Evolutionary conservation across 441 rosid species (phyloP).

Genomic region (Aquilaria agallochum): DNA sequence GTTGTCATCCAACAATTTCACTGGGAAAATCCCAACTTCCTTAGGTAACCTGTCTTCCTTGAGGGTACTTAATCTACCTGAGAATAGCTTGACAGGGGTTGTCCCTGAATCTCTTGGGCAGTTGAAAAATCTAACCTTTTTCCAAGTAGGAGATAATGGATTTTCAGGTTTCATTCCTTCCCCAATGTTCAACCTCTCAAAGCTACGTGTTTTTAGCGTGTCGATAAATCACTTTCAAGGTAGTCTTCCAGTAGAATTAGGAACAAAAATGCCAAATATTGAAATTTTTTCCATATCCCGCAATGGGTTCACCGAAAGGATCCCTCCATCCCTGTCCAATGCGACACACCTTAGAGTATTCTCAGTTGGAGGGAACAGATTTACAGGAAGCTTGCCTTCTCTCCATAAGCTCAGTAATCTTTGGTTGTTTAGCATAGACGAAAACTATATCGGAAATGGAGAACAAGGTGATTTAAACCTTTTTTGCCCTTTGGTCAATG

Average conservation of each 20-base stretch:
- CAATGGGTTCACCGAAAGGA: slow-evolving; percentile 2
- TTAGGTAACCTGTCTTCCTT: too few relatives aligned
- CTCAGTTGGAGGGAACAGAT: background rate
- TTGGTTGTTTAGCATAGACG: background rate
- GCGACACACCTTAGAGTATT: slow-evolving; percentile 6
- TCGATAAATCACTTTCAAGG: slow-evolving; percentile 1
- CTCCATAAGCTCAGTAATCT: slow-evolving; percentile 10
- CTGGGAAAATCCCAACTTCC: background rate
- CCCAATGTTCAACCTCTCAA: slow-evolving; percentile 10
- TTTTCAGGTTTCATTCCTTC: background rate
- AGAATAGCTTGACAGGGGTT: too few relatives aligned
- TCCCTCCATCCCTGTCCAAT: slow-evolving; percentile 14
- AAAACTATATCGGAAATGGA: slow-evolving; percentile 11
- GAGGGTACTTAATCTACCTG: too few relatives aligned
- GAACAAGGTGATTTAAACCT: slow-evolving; percentile 7
- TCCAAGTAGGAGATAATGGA: too few relatives aligned
- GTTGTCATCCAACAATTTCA: background rate
- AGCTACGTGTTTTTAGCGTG: background rate
- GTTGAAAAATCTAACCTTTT: too few relatives aligned
- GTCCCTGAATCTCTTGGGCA: too few relatives aligned
- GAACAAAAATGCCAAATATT: slow-evolving; percentile 1
- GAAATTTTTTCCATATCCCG: background rate
- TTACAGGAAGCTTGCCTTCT: slow-evolving; percentile 14
- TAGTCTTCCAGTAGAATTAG: background rate
- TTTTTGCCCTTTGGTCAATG: slow-evolving; percentile 12